Conservation (phyloP, 179 eudicot species). For the Sideroxylon spinosum region DNA sequence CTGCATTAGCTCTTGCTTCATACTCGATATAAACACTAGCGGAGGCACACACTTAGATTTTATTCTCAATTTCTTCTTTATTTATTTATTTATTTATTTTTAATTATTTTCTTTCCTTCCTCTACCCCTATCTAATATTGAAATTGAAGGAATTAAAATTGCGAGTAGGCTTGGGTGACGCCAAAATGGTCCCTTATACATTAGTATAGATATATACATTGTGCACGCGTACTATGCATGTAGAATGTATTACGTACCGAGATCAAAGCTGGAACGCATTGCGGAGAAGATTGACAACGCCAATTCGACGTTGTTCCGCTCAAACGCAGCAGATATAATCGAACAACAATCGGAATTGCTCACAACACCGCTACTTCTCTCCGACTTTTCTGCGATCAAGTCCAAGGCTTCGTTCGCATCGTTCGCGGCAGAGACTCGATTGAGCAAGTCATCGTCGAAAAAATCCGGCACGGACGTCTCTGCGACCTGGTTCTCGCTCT, state of each 20-base stretch:
- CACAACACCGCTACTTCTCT: slow-evolving; percentile 40
- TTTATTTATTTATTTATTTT: no score
- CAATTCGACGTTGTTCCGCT: slow-evolving; percentile 60
- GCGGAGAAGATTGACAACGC: slow-evolving; percentile 66
- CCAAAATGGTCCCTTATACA: no score
- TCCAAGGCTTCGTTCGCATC: slow-evolving; percentile 56
- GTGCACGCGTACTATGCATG: no score
- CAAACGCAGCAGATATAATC: slow-evolving; percentile 61
- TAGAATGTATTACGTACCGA: slow-evolving; percentile 31
- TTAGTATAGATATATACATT: no score
- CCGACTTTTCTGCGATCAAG: slow-evolving; percentile 34
- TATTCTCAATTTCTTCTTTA: no score
- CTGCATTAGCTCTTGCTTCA: neutral
- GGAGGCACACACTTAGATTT: no score
- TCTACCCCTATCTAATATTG: no score
- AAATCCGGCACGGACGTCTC: slow-evolving; percentile 8
- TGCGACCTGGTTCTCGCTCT: slow-evolving; percentile 22
- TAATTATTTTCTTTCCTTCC: no score
- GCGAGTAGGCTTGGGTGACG: no score
- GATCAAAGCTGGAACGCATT: slow-evolving; percentile 72
- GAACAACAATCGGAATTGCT: slow-evolving; percentile 48
- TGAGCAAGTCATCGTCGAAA: slow-evolving; percentile 42
- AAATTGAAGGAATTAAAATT: no score
- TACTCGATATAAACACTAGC: neutral
- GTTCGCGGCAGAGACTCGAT: slow-evolving; percentile 40